phyloP scores from a whole-genome alignment of 441 rosid species.

The Cnidoscolus chayamansa region DNA sequence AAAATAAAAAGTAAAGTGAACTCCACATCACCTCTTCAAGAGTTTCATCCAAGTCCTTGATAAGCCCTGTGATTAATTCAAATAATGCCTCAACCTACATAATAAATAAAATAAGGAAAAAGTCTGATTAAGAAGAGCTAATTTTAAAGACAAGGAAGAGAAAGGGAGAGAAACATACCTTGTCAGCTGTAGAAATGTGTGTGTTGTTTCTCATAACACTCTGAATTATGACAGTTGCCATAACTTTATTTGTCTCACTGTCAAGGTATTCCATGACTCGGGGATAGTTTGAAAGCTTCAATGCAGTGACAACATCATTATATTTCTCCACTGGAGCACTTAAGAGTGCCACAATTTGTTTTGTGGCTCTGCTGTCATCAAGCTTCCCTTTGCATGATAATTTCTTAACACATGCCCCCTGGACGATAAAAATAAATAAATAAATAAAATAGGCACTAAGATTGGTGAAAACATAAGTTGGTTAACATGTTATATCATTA shows the following conservation, averaged over 20 bases:
- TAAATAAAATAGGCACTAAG: not conserved
- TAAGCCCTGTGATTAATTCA: conserved; percentile 85
- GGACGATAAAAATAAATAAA: conserved; percentile 15
- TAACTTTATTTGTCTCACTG: conserved; percentile 77
- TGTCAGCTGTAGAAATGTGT: conserved; percentile 67
- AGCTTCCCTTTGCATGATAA: conserved; percentile 72
- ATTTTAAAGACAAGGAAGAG: conserved; percentile 21
- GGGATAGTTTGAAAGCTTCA: conserved; percentile 89
- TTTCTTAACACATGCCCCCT: conserved; percentile 95
- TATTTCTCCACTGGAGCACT: conserved; percentile 98
- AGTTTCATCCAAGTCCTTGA: conserved; percentile 77
- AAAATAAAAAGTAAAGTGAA: conserved; percentile 9
- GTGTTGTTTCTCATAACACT: conserved; percentile 95
- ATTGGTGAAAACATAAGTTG: not conserved
- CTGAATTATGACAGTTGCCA: conserved; percentile 91
- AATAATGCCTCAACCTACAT: conserved; percentile 85
- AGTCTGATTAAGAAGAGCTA: conserved; percentile 13
- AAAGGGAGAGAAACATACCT: conserved; percentile 42
- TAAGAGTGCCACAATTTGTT: conserved; percentile 90
- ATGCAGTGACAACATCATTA: conserved; percentile 81
- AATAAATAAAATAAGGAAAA: conserved; percentile 7
- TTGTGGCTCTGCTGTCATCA: conserved; percentile 79
- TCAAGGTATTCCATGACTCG: conserved; percentile 84
- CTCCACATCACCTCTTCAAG: conserved; percentile 58
- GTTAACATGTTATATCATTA: not conserved